These are phyloP conservation scores for Penicillium fimorum DNA, from an alignment of 495 filamentous ascomycete genomes.

Conservation along the genomic window DNA sequence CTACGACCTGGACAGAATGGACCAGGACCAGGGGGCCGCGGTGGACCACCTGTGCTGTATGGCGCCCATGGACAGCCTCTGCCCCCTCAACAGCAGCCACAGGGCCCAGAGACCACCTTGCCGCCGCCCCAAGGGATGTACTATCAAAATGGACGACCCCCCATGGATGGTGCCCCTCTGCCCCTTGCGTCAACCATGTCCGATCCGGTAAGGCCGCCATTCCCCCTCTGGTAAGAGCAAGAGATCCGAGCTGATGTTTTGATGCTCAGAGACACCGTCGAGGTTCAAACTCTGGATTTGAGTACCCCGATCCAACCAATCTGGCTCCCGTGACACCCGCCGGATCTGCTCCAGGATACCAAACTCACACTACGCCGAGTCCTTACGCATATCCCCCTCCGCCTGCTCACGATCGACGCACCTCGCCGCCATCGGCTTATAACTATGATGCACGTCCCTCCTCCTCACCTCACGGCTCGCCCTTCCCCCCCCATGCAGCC, in stretches of 20 bases:
- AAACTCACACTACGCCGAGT: conserved; percentile 40
- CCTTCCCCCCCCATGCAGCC: conserved; percentile 47
- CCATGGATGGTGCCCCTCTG: conserved; percentile 38
- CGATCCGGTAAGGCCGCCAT: conserved; percentile 49
- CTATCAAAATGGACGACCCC: conserved; percentile 36
- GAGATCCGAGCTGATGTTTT: conserved; percentile 23
- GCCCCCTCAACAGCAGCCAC: conserved; percentile 53
- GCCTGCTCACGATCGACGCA: conserved; percentile 46
- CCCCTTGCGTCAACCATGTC: conserved; percentile 39
- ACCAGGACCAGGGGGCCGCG: conserved; percentile 42
- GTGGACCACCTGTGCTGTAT: conserved; percentile 53
- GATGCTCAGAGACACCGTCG: conserved; percentile 45
- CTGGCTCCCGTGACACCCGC: conserved; percentile 53
- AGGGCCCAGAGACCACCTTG: conserved; percentile 44
- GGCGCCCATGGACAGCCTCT: conserved; percentile 76
- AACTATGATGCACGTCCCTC: conserved; percentile 50
- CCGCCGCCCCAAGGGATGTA: conserved; percentile 52
- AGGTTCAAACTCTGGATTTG: conserved; percentile 48
- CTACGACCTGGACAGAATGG: conserved; percentile 44
- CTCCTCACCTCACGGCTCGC: conserved; percentile 50
- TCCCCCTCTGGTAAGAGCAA: conserved; percentile 11
- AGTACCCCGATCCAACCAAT: conserved; percentile 56
- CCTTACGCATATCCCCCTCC: conserved; percentile 43
- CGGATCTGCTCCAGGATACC: conserved; percentile 50
- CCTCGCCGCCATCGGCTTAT: conserved; percentile 50